Base-by-base conservation (phyloP, 345 rosid genomes). In the Citrus trifoliata region DNA sequence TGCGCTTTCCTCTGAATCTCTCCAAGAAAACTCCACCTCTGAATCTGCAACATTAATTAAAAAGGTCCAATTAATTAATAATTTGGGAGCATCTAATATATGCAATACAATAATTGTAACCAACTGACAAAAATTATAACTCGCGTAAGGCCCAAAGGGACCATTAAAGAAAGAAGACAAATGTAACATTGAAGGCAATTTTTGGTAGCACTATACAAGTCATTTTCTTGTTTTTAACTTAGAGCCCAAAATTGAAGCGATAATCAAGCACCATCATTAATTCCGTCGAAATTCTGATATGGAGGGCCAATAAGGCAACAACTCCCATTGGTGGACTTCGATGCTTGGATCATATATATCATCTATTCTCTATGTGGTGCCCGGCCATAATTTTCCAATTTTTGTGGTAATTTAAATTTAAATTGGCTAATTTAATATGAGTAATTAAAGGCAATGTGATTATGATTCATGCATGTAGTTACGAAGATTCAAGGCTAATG, bases 1-100 rank as follows among this genome's bases (percentile, higher is more conserved):
- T 75, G 73, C 73, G 86, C 85, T 86, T 89, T 68, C 89, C 86
- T 60, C 32, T 78, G 71, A 71, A 27, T 76, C 76, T 84, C 64
- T 21, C 40, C 78, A 89, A 67, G 56, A 89, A 81, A 64, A 74
- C 79, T 51, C 19, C 27, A 0, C 88, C 88, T 55, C 76, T 64
- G 72, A 89, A 89, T 71, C 93, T 86, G 69, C 18, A 63, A 18
- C 59, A 24, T 7, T 53, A 53, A 53, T 53, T 18, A 18, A 53
- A 18, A 53, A 19, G 2, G 21, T 18, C 58, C 2, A 53, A 4
- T 53, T 4, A 16, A 53, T 16, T 53, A 53, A 8, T 22, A 25
- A 32, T 25, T 25, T 32, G 25, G 67, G 67, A 65, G 6, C 7
- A 28, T 16, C 3, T 61, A 16, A 0, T 16, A 16, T 51, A 51